Percentiles rank a stretch among this genome's conserved stretches.
Evolutionary conservation across 2,329 filamentous ascomycete genomes (phyloP).

Genomic region (Calonectria crousiana): DNA sequence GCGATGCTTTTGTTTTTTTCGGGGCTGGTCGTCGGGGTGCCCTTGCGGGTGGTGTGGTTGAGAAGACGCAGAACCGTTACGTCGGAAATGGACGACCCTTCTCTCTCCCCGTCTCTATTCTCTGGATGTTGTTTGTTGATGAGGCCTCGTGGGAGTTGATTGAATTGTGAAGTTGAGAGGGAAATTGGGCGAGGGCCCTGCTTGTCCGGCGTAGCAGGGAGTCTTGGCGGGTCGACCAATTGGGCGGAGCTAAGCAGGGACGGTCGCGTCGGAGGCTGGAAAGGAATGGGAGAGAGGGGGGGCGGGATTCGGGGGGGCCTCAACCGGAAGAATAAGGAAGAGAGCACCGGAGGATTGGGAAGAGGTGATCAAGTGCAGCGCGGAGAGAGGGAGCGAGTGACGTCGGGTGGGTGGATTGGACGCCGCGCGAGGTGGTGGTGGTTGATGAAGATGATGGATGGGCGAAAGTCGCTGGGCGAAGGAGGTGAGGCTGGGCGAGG

Average conservation of each 20-base stretch:
- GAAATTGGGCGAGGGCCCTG: slow-evolving; percentile 45
- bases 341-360: slow-evolving; percentile 8
- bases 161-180: slow-evolving; percentile 37
- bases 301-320: slow-evolving; percentile 23
- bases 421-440: slow-evolving; percentile 18
- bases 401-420: background rate
- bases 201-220: slow-evolving; percentile 43
- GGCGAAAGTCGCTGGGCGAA: slow-evolving; percentile 33
- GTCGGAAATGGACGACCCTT: slow-evolving; percentile 22
- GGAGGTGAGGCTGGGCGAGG: slow-evolving; percentile 44
- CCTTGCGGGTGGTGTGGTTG: background rate
- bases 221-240: slow-evolving; percentile 45
- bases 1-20: slow-evolving; percentile 36
- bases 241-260: slow-evolving; percentile 29
- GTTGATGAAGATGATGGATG: slow-evolving; percentile 39
- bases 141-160: slow-evolving; percentile 33
- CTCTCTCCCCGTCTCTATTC: slow-evolving; percentile 22
- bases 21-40: slow-evolving; percentile 6
- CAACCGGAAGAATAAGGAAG: background rate
- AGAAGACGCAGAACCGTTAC: slow-evolving; percentile 17
- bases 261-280: slow-evolving; percentile 34
- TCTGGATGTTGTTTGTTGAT: slow-evolving; percentile 15
- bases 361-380: slow-evolving; percentile 17
- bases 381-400: slow-evolving; percentile 12
- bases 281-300: slow-evolving; percentile 18